These are phyloP conservation scores for Saturnispora bothae DNA, from an alignment of 805 yeast species.

Conservation along the genomic window DNA sequence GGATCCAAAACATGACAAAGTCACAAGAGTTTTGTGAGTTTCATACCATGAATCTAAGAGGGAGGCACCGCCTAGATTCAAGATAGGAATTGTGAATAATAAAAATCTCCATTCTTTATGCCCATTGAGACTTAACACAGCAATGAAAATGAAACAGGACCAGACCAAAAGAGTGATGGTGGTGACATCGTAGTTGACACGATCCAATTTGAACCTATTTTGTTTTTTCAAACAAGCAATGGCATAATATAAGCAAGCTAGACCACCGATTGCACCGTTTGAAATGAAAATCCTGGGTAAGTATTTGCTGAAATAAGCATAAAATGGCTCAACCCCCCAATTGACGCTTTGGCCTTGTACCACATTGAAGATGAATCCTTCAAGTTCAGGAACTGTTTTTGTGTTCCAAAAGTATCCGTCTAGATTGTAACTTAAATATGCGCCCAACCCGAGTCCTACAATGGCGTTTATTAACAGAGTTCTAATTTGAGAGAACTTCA, in stretches of 20 bases:
- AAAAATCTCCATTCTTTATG: conserved; percentile 95
- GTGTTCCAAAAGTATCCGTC: conserved; percentile 73
- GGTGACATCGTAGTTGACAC: conserved; percentile 21
- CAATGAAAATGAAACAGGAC: conserved; percentile 46
- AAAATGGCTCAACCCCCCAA: conserved; percentile 81
- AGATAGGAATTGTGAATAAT: conserved; percentile 59
- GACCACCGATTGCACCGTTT: conserved; percentile 5
- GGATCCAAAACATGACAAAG: conserved; percentile 4
- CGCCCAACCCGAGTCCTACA: conserved; percentile 37
- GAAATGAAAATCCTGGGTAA: conserved; percentile 33
- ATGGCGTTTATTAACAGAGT: conserved; percentile 28
- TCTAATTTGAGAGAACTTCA: background rate
- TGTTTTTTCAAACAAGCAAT: background rate
- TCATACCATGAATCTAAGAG: conserved; percentile 11
- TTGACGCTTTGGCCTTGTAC: conserved; percentile 58
- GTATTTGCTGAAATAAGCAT: conserved; percentile 53
- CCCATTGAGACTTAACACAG: conserved; percentile 65
- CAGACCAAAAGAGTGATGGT: conserved; percentile 36
- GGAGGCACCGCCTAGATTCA: conserved; percentile 28
- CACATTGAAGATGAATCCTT: conserved; percentile 65
- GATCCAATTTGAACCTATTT: conserved; percentile 10
- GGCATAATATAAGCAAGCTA: background rate
- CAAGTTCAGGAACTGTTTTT: conserved; percentile 55
- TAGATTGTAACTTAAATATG: conserved; percentile 34
- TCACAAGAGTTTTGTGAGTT: background rate